Evolutionary conservation across 2,329 filamentous ascomycete species (phyloP).

Genomic region (Fusarium abutilonis): DNA sequence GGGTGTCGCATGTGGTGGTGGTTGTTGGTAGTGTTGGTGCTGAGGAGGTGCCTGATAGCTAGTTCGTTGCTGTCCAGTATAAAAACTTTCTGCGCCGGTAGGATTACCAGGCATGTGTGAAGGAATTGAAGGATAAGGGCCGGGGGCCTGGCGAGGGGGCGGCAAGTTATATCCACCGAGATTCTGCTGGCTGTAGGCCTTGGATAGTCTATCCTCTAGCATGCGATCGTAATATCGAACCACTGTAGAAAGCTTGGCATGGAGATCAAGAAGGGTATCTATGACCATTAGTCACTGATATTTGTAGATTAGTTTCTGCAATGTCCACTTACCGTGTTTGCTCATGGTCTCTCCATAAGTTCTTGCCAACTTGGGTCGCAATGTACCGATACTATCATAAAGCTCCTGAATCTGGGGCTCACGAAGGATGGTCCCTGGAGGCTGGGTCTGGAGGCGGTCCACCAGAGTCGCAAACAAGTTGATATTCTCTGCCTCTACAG

Average conservation of each 20-base stretch:
- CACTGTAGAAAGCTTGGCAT: conserved; percentile 94
- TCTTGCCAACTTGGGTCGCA: conserved; percentile 91
- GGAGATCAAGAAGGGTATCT: conserved; percentile 93
- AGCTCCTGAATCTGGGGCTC: conserved; percentile 98
- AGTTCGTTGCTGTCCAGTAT: conserved; percentile 70
- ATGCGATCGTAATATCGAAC: conserved; percentile 98
- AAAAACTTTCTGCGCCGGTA: conserved; percentile 80
- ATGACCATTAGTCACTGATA: conserved; percentile 29
- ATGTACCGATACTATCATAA: conserved; percentile 94
- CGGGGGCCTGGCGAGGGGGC: conserved; percentile 61
- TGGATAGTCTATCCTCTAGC: conserved; percentile 94
- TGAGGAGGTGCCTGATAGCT: conserved; percentile 64
- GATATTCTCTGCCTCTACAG: conserved; percentile 96
- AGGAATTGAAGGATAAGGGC: conserved; percentile 77
- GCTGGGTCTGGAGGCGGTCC: conserved; percentile 92
- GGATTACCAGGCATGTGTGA: conserved; percentile 59
- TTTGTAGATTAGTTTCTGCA: not conserved
- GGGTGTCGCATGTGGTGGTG: conserved; percentile 48
- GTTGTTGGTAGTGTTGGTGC: conserved; percentile 45
- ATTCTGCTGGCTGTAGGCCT: conserved; percentile 86
- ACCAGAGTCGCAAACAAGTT: conserved; percentile 95
- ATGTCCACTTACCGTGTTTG: conserved; percentile 79
- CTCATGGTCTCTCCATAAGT: conserved; percentile 99
- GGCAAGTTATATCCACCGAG: conserved; percentile 72
- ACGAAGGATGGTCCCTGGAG: conserved; percentile 92